These are phyloP conservation scores for Aspergillus spinulosporus DNA, from an alignment of 2,329 filamentous ascomycete genomes.

Conservation along the genomic window DNA sequence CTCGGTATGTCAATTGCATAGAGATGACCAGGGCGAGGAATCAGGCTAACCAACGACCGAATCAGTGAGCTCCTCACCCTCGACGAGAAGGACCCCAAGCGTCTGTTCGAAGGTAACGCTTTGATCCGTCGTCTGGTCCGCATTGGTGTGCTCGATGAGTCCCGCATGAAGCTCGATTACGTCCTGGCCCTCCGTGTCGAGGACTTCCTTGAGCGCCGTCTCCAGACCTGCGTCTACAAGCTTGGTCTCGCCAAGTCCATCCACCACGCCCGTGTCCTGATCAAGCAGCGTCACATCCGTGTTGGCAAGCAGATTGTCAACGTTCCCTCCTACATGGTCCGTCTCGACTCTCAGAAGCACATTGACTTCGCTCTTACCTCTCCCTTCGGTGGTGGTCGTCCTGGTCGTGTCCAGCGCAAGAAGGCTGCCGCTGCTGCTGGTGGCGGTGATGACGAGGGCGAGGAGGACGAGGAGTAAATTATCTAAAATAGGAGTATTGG, in stretches of 20 bases:
- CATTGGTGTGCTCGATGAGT: slow-evolving; percentile 99
- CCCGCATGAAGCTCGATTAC: slow-evolving; percentile 99
- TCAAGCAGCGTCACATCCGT: slow-evolving; percentile 99
- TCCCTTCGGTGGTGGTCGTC: slow-evolving; percentile 94
- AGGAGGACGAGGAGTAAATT: slow-evolving; percentile 72
- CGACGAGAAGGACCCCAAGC: slow-evolving; percentile 99
- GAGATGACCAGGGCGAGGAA: not conserved
- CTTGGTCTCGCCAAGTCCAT: slow-evolving; percentile 99
- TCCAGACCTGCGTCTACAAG: slow-evolving; percentile 99
- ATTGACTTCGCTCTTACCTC: slow-evolving; percentile 98
- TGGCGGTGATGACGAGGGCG: slow-evolving; percentile 58
- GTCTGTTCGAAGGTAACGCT: slow-evolving; percentile 99
- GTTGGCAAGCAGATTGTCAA: slow-evolving; percentile 99
- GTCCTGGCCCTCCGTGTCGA: slow-evolving; percentile 98
- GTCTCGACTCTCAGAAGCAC: slow-evolving; percentile 99
- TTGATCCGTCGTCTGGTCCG: slow-evolving; percentile 99
- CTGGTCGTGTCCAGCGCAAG: slow-evolving; percentile 98
- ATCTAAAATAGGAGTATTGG: slow-evolving; percentile 41
- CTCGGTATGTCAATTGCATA: slow-evolving; percentile 69
- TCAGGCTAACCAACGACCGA: slow-evolving; percentile 9
- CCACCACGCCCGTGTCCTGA: slow-evolving; percentile 99
- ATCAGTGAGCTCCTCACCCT: slow-evolving; percentile 97
- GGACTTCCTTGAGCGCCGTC: slow-evolving; percentile 99
- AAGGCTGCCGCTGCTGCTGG: slow-evolving; percentile 96
- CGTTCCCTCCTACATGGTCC: slow-evolving; percentile 98